Conservation (phyloP, 805 yeast species). For the Yamadazyma paraphyllophila region DNA sequence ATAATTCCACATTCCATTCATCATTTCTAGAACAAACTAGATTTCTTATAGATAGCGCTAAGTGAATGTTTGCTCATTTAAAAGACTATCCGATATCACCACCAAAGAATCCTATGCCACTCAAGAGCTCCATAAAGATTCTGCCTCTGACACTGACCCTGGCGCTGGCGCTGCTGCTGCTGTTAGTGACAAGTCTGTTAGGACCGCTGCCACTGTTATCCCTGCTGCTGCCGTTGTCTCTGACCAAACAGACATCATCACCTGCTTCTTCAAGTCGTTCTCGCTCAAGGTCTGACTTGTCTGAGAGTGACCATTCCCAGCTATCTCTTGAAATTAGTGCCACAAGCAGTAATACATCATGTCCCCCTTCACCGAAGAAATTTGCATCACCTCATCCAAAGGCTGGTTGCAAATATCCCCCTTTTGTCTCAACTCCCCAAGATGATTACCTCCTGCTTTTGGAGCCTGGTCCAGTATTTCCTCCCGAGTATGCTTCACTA, state of each 20-base stretch:
- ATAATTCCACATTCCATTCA: too few relatives aligned
- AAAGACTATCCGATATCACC: slow-evolving; percentile 7
- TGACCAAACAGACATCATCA: background rate
- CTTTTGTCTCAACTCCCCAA: slow-evolving; percentile 9
- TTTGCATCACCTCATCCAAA: background rate
- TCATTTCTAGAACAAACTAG: too few relatives aligned
- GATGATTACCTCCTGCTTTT: slow-evolving; percentile 28
- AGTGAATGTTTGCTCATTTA: slow-evolving; percentile 1
- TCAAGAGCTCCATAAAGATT: background rate
- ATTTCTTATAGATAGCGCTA: background rate
- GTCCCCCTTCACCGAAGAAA: slow-evolving; percentile 7
- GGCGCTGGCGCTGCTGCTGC: slow-evolving; percentile 1
- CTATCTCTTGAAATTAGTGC: slow-evolving; percentile 6
- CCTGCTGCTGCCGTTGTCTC: too few relatives aligned
- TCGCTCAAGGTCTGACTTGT: slow-evolving; percentile 4
- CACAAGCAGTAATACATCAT: slow-evolving; percentile 5
- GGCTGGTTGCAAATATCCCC: background rate
- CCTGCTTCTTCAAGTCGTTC: background rate
- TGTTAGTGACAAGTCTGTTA: background rate
- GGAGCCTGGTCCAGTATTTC: slow-evolving; percentile 38
- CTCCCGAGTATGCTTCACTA: slow-evolving; percentile 35
- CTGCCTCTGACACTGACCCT: slow-evolving; percentile 1
- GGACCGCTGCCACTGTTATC: background rate
- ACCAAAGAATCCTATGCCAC: slow-evolving; percentile 5
- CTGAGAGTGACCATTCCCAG: slow-evolving; percentile 4